Percentiles rank a stretch among this genome's conserved stretches.
Evolutionary conservation across 306 rosid genomes (phyloP).

Genomic region (Citrullus mucosospermus): DNA sequence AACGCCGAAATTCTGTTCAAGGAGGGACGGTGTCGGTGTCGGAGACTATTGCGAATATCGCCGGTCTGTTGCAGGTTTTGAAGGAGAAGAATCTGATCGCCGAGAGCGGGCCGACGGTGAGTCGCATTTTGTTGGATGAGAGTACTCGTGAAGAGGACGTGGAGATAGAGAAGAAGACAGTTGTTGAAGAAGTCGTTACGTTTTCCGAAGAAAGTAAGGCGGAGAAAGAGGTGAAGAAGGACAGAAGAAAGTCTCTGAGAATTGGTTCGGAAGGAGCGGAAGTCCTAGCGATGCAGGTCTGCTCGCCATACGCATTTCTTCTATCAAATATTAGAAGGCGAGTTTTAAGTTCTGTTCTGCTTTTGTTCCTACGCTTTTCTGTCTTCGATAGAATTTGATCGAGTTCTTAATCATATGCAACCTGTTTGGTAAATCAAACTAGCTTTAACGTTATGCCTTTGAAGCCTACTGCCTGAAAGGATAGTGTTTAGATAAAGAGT

Average conservation of each 20-base stretch:
- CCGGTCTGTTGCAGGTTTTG: constrained; percentile 40
- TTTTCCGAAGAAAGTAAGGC: constrained; percentile 6
- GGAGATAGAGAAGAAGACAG: constrained; percentile 21
- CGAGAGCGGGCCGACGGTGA: constrained; percentile 33
- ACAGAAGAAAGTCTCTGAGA: constrained; percentile 28
- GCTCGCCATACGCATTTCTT: constrained; percentile 25
- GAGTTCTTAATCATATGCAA: not conserved
- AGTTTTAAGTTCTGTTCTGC: constrained; percentile 14
- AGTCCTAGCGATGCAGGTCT: constrained; percentile 83
- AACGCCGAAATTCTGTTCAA: constrained; percentile 22
- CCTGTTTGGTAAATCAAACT: not conserved
- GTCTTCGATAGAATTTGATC: not conserved
- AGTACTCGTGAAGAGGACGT: constrained; percentile 15
- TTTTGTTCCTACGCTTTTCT: not conserved
- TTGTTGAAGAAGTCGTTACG: constrained; percentile 29
- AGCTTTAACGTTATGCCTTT: not conserved
- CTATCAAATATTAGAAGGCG: constrained; percentile 36
- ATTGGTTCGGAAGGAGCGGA: constrained; percentile 70
- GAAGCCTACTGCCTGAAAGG: not conserved
- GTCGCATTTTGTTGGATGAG: constrained; percentile 32
- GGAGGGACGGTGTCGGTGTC: constrained; percentile 25
- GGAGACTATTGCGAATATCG: constrained; percentile 29
- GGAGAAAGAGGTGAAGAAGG: constrained; percentile 8
- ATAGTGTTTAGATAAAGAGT: not conserved
- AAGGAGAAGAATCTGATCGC: constrained; percentile 54